Percentiles rank a stretch among this genome's conserved stretches.
phyloP scores from a whole-genome alignment of 768 basidiomycete genomes.

The Filobasidium wieringae region DNA sequence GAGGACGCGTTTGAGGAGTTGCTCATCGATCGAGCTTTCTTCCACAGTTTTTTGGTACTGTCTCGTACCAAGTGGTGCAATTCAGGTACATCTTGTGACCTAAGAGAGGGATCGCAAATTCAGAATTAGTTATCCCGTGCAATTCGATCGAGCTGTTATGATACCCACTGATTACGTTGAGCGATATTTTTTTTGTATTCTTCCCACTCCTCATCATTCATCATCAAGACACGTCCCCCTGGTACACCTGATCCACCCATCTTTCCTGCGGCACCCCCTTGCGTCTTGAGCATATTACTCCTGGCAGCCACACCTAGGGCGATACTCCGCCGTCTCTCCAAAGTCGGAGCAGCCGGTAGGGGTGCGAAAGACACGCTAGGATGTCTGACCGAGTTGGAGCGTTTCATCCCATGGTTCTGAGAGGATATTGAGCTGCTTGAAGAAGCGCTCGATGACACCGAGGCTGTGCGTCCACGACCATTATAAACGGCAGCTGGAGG shows the following conservation, averaged over 20 bases:
- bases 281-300: slow-evolving; percentile 23
- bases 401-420: neutral
- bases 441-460: slow-evolving; percentile 1
- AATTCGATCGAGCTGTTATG: neutral
- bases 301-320: slow-evolving; percentile 31
- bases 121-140: neutral
- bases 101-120: neutral
- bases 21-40: slow-evolving; percentile 22
- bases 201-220: slow-evolving; percentile 32
- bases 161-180: slow-evolving; percentile 10
- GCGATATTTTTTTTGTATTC: slow-evolving; percentile 24
- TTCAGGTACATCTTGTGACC: slow-evolving; percentile 21
- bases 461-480: slow-evolving; percentile 3
- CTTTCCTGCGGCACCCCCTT: slow-evolving; percentile 14
- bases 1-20: slow-evolving; percentile 11
- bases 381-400: neutral
- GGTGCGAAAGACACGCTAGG: slow-evolving; percentile 26
- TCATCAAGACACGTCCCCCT: slow-evolving; percentile 14
- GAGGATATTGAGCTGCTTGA: neutral
- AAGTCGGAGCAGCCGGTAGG: slow-evolving; percentile 24
- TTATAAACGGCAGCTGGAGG: slow-evolving; percentile 13
- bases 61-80: slow-evolving; percentile 25
- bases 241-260: neutral
- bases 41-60: slow-evolving; percentile 29
- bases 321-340: slow-evolving; percentile 29